Base-by-base conservation (phyloP, 129 eudicot species). In the Smallanthus sonchifolius region DNA sequence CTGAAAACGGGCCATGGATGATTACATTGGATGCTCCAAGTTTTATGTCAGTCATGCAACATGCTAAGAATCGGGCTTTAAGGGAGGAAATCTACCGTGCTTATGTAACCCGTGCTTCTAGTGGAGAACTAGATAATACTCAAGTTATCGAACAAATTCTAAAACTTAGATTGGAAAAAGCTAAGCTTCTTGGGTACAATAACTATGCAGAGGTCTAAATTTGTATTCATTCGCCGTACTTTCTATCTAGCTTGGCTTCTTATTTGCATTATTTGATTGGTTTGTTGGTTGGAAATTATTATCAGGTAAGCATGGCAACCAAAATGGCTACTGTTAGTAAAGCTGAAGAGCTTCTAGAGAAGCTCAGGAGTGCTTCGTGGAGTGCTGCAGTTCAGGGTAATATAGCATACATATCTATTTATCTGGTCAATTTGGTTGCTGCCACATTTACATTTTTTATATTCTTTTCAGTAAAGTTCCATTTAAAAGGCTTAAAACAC, bases 301-400 rank as follows among this genome's bases (percentile, higher is more conserved):
- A 76, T 67, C 79, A 94, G 99, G 97, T 94, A 72, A 94, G 99
- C 84, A 91, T 94, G 99, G 96, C 96, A 40, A 88, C 88, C 56
- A 94, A 94, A 83, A 94, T 94, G 99, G 99, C 99, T 49, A 94
- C 97, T 39, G 94, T 94, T 78, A 88, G 86, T 64, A 91, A 86
- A 86, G 99, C 96, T 55, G 90, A 83, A 85, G 97, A 91, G 81
- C 97, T 94, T 74, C 88, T 94, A n/a, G 99, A 91, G 87, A 91
- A 94, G 81, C 87, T 94, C 75, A 91, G 99, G 70, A 77, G 62
- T 80, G 97, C 99, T 75, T 90, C 99, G 54, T 94, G 99, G 99
- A 70, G 84, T 83, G 88, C 97, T 81, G 99, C 99, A 65, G 93
- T 90, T 70, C 86, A 82, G 77, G 99, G 99, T 94, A 82, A 16